phyloP scores from a whole-genome alignment of 169 alveolate genomes.

The Eimeria zaria region DNA sequence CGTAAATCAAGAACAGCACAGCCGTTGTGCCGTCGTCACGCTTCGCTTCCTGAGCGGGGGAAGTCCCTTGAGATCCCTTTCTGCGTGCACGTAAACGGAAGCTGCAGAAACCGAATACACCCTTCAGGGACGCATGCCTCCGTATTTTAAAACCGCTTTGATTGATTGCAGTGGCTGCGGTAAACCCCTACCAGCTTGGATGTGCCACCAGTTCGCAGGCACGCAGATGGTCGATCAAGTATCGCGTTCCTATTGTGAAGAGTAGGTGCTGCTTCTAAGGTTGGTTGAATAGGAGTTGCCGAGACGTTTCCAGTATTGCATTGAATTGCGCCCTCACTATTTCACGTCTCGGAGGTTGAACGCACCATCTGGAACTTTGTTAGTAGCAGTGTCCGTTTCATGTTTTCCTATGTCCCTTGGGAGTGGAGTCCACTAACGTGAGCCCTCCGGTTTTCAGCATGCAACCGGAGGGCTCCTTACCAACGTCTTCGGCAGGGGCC shows the following conservation, averaged over 20 bases:
- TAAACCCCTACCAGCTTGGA: neutral
- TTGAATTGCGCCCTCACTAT: neutral
- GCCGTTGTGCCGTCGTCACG: neutral
- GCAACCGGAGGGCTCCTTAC: conserved; percentile 28
- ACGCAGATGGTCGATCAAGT: neutral
- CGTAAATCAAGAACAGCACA: too few relatives aligned
- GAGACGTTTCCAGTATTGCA: neutral
- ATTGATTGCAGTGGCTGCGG: neutral
- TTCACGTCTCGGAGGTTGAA: too few relatives aligned
- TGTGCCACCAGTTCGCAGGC: neutral
- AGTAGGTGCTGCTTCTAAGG: neutral
- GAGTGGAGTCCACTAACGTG: neutral
- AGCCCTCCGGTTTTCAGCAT: conserved; percentile 20
- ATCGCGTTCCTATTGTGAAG: neutral
- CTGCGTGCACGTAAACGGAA: neutral
- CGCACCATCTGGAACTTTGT: neutral
- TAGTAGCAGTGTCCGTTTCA: neutral
- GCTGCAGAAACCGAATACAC: neutral
- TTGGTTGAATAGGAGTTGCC: neutral
- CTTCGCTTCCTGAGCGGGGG: neutral
- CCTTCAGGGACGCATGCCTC: neutral
- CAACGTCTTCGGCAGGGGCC: conserved; percentile 1
- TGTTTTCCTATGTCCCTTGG: neutral
- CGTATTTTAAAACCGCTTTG: neutral
- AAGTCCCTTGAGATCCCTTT: neutral